These are phyloP conservation scores for Linnemannia schmuckeri DNA, from an alignment of 192 early-diverging fungal species.

Conservation along the genomic window DNA sequence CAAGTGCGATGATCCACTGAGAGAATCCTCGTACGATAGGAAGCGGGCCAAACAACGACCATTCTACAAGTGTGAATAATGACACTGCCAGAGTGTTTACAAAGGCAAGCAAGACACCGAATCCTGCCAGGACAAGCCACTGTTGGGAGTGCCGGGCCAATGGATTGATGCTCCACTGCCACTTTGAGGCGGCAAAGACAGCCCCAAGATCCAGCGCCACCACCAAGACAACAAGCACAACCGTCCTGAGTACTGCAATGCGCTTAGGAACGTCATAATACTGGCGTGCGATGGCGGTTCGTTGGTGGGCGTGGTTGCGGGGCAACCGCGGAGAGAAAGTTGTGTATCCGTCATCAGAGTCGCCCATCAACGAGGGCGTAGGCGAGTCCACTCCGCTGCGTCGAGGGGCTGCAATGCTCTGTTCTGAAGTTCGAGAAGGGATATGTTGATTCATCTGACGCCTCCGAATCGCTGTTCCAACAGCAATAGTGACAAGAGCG, in stretches of 20 bases:
- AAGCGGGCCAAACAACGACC: conserved; percentile 18
- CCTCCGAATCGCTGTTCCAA: conserved; percentile 14
- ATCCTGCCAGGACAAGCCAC: conserved; percentile 29
- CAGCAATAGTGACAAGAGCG: not conserved
- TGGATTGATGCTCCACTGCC: conserved; percentile 13
- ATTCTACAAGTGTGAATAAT: conserved; percentile 24
- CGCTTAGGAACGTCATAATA: not conserved
- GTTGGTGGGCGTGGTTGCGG: conserved; percentile 5
- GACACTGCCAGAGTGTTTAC: conserved; percentile 38
- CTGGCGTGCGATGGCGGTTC: not conserved
- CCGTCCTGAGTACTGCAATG: not conserved
- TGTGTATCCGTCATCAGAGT: conserved; percentile 43
- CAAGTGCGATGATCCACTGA: conserved; percentile 46
- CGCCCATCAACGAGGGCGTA: conserved; percentile 3
- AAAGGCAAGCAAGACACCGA: conserved; percentile 11
- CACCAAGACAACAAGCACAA: conserved; percentile 17
- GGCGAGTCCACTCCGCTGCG: conserved; percentile 33
- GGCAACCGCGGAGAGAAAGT: conserved; percentile 1
- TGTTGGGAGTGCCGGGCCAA: conserved; percentile 25
- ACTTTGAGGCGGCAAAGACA: conserved; percentile 3
- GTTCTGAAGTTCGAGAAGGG: not conserved
- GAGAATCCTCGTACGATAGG: conserved; percentile 14
- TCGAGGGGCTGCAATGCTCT: conserved; percentile 12
- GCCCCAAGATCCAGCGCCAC: conserved; percentile 16
- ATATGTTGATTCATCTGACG: not conserved